Base-by-base conservation (phyloP, 257 asterid species). In the Lavandula angustifolia region DNA sequence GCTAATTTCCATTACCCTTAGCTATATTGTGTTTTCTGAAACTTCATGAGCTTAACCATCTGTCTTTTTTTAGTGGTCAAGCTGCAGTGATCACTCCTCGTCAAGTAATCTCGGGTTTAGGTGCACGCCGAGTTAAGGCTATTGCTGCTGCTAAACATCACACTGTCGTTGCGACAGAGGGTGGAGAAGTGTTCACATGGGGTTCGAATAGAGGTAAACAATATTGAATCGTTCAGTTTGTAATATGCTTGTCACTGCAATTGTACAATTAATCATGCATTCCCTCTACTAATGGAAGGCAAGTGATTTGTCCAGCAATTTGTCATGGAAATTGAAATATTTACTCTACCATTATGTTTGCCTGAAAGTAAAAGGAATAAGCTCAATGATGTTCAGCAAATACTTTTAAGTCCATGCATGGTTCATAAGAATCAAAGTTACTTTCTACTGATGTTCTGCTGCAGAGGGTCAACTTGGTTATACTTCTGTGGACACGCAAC, bases 11-110 rank as follows among this genome's bases (percentile, higher is more conserved):
- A 38, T 46, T 37, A 34, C 48, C 58, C 41, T 38, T 46, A 34
- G 3, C 44, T 22, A 22, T 22, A 34, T 50, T 14, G 34, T 57
- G 14, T 37, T 50, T 22, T 29, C 10, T 68, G 40, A 54, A 48
- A 53, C 43, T 57, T 46, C 14, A 41, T 31, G 62, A 32, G 56
- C 66, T 40, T 59, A 58, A 50, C 59, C 58, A 65, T 50, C 51
- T 54, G 61, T 60, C 54, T 41, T 67, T 52, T 81, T 80, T 65
- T 84, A 94, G 99, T 71, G 99, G 99, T 73, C 99, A 94, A 79
- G 99, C 99, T 77, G 99, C 99, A 13, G 95, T 94, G 34, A 94
- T 94, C 69, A 94, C 99, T 73, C 99, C 99, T 66, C 96, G 95
- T 32, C 95, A 71, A 72, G 95, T 94, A 72, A 94, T 74, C 63